Conservation (phyloP, 441 rosid species). For the Viola pubescens region DNA sequence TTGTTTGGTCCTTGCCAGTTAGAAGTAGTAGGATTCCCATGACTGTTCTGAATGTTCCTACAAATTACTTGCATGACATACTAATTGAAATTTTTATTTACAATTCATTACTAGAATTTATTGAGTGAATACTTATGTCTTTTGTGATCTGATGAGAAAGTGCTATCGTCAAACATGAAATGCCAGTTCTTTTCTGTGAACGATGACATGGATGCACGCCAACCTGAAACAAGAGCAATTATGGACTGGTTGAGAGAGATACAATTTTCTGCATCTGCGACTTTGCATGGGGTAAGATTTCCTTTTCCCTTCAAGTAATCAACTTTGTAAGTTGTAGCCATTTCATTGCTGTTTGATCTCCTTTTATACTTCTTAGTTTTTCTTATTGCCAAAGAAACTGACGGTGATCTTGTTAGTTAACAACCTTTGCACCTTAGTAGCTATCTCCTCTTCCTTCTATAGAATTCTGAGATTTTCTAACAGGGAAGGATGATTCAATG, state of each 20-base stretch:
- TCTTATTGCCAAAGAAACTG: too few relatives aligned
- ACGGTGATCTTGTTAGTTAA: too few relatives aligned
- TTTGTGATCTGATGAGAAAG: too few relatives aligned
- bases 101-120: background rate
- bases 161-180: slow-evolving; percentile 10
- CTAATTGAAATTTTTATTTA: background rate
- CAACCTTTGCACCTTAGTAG: too few relatives aligned
- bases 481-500: too few relatives aligned
- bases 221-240: slow-evolving; percentile 85
- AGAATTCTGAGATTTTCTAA: too few relatives aligned
- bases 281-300: slow-evolving; percentile 78
- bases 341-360: background rate
- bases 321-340: background rate
- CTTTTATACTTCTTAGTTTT: too few relatives aligned
- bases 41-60: background rate
- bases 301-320: slow-evolving; percentile 6
- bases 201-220: slow-evolving; percentile 47
- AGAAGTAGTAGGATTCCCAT: background rate
- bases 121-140: slow-evolving; percentile 6
- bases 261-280: slow-evolving; percentile 79
- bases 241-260: slow-evolving; percentile 73
- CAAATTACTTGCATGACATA: slow-evolving; percentile 6
- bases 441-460: too few relatives aligned
- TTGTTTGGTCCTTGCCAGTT: background rate
- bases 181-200: slow-evolving; percentile 70